Conservation (phyloP, 305 asterid genomes). For the Fraxinus dipetala region DNA sequence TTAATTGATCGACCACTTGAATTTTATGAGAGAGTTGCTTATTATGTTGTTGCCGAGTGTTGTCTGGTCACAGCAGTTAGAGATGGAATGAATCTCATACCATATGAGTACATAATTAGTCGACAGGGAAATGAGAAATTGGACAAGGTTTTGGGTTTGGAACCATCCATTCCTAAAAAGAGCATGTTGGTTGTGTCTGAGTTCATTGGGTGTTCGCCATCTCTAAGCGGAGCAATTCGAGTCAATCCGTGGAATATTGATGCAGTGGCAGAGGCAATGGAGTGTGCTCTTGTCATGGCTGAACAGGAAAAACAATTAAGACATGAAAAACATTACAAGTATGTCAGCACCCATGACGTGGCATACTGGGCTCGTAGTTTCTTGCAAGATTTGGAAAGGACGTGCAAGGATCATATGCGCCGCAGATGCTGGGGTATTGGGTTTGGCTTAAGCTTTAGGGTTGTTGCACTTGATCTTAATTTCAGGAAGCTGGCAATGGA, state of each 20-base stretch:
- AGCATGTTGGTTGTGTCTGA: constrained; percentile 90
- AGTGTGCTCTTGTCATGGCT: constrained; percentile 64
- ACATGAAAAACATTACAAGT: constrained; percentile 81
- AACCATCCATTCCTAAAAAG: constrained; percentile 47
- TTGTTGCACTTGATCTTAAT: constrained; percentile 77
- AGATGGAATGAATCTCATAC: constrained; percentile 91
- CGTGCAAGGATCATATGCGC: constrained; percentile 73
- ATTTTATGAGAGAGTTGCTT: constrained; percentile 71
- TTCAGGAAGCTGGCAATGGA: constrained; percentile 79
- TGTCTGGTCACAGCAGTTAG: constrained; percentile 89
- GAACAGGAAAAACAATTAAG: constrained; percentile 78
- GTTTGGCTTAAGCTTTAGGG: constrained; percentile 77
- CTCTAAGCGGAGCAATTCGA: constrained; percentile 79
- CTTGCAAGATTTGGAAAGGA: constrained; percentile 77
- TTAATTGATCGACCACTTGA: constrained; percentile 66
- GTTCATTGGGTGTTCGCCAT: constrained; percentile 83
- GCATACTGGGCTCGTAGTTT: constrained; percentile 92
- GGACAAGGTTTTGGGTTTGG: constrained; percentile 52
- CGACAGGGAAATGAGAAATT: constrained; percentile 68
- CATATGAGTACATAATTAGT: constrained; percentile 75
- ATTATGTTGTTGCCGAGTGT: constrained; percentile 74
- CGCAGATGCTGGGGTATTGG: constrained; percentile 92
- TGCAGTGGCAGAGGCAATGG: constrained; percentile 84
- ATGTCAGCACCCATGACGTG: constrained; percentile 84
- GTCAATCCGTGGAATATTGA: constrained; percentile 90